Evolutionary conservation across 2,329 filamentous ascomycete species (phyloP), one percentile per base, ranked within the genome.

Genomic region (Pezicula radicicola): DNA sequence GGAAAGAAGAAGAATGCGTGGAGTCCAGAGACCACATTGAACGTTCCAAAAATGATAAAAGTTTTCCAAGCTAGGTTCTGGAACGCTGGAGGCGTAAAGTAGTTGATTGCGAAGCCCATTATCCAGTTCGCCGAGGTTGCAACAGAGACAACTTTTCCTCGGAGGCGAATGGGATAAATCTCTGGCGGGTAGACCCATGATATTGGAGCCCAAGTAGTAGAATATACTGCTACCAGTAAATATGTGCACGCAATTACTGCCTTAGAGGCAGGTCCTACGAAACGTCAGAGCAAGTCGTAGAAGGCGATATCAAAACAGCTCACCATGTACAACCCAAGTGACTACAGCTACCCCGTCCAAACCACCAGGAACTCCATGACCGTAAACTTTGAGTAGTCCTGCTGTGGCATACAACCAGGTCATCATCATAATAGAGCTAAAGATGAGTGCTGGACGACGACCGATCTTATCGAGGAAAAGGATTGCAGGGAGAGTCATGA

Each of bases 41-140:
- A 88, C n/a, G 83, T 76, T 18, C 78, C 88, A 63, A 91, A 91
- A 57, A 91, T 74, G 65, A 90, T 78, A 68, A 90, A 91, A 50
- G 81, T 81, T 60, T 78, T 73, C 68, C 70, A 82, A 67, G 81
- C 81, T 64, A 81, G 80, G 50, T 74, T 73, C 63, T 68, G 69
- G 33, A 76, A 61, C 41, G 75, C 61, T 1, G 72, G 74, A 1
- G 75, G 74, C 21, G 43, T 46, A n/a, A 46, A 46, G 27, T 46
- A 46, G 15, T 46, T 46, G 10, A 76, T 74, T 12, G 66, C 72
- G 53, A 77, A 76, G 6, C 75, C 74, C 6, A 84, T 71, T 0
- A 77, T 0, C 87, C 87, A 91, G 70, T 91, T 91, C 43, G 85
- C 81, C 2, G 85, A 81, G 8, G 87, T 89, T 12, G 85, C 84